These are phyloP conservation scores for Neonectria punicea DNA, from an alignment of 2,329 filamentous ascomycete species.

Conservation along the genomic window DNA sequence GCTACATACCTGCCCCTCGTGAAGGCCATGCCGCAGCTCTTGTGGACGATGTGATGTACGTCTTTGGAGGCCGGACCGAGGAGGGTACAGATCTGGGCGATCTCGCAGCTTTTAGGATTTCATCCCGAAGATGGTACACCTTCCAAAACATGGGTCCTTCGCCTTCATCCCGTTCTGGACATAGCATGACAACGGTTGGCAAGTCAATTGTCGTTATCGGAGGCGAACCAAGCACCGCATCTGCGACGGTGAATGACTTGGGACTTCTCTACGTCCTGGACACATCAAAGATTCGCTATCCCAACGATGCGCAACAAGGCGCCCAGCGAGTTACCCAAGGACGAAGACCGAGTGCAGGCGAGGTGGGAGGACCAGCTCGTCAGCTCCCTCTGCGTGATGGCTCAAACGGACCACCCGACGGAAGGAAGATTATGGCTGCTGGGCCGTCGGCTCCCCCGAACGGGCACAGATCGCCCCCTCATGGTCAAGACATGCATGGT, in stretches of 20 bases:
- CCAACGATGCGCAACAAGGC: conserved; percentile 71
- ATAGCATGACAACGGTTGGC: conserved; percentile 96
- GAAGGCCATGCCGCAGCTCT: conserved; percentile 95
- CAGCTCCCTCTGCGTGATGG: conserved; percentile 60
- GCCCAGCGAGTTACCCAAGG: conserved; percentile 53
- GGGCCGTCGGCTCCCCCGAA: conserved; percentile 49
- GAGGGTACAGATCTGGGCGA: conserved; percentile 94
- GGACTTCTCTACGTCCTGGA: conserved; percentile 92
- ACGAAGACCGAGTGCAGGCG: conserved; percentile 57
- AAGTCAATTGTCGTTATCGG: conserved; percentile 93
- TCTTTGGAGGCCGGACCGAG: conserved; percentile 95
- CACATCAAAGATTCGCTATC: conserved; percentile 96
- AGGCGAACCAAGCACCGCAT: conserved; percentile 91
- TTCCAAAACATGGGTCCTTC: conserved; percentile 99
- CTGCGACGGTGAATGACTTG: conserved; percentile 83
- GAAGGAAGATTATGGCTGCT: conserved; percentile 56
- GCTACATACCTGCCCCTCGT: conserved; percentile 92
- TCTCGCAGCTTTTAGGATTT: conserved; percentile 80
- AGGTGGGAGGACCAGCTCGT: conserved; percentile 46
- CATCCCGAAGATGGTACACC: conserved; percentile 94
- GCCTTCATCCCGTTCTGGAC: conserved; percentile 90
- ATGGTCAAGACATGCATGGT: conserved; percentile 52
- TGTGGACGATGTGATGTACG: conserved; percentile 98
- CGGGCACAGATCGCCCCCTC: conserved; percentile 53
- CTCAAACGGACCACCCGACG: conserved; percentile 62